Percentiles rank a stretch among this genome's conserved stretches.
phyloP scores from a whole-genome alignment of 345 rosid species.

The Salix arbutifolia region DNA sequence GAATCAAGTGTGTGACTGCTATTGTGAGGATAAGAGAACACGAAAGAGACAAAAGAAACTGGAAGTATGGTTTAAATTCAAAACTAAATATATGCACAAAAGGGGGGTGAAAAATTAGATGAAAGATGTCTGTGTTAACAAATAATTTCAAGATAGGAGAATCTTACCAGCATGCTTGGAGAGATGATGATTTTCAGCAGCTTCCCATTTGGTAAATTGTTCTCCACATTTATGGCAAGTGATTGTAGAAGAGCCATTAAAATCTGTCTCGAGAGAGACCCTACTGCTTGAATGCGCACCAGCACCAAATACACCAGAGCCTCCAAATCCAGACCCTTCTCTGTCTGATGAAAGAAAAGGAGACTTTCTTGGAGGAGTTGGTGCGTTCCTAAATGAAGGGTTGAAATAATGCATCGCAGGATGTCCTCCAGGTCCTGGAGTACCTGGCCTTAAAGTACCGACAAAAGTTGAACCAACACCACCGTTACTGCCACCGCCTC shows the following conservation, averaged over 20 bases:
- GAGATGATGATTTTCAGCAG: conserved; percentile 95
- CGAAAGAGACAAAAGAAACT: conserved; percentile 12
- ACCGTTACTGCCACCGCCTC: background rate
- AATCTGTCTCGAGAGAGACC: conserved; percentile 56
- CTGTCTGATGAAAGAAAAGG: conserved; percentile 42
- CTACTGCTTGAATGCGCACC: conserved; percentile 47
- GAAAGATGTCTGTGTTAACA: background rate
- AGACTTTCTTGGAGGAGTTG: conserved; percentile 57
- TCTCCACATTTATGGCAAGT: conserved; percentile 98
- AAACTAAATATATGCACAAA: background rate
- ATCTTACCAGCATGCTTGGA: conserved; percentile 90
- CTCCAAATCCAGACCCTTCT: conserved; percentile 49
- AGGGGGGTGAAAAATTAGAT: background rate
- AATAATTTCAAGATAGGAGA: background rate
- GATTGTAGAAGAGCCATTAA: conserved; percentile 49
- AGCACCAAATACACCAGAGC: conserved; percentile 23
- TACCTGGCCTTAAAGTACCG: conserved; percentile 83
- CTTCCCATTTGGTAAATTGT: conserved; percentile 85
- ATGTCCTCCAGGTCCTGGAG: conserved; percentile 72
- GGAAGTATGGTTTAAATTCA: background rate
- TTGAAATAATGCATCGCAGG: conserved; percentile 70
- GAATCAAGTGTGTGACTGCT: background rate
- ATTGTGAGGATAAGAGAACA: conserved; percentile 15
- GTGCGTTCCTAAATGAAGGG: conserved; percentile 47
- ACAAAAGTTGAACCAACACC: conserved; percentile 59